Percentiles rank a stretch among this genome's conserved stretches.
These are phyloP conservation scores for Umbilicaria muhlenbergii DNA, from an alignment of 495 filamentous ascomycete species.

Conservation along the genomic window DNA sequence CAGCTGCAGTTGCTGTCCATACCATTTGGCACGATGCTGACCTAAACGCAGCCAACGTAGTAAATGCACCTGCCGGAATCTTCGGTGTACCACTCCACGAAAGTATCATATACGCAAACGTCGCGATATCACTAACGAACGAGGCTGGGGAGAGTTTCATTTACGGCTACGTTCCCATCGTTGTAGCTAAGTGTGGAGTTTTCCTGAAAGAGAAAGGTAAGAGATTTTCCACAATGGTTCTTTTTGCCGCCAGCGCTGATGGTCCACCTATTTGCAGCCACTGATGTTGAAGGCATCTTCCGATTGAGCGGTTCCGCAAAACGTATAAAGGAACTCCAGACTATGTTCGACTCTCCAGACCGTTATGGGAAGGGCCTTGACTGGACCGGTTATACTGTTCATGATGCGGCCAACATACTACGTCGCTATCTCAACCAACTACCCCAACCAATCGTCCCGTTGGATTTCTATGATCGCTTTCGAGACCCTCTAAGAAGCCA, in stretches of 20 bases:
- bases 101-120: constrained; percentile 96
- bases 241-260: background rate
- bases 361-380: constrained; percentile 92
- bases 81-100: constrained; percentile 89
- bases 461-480: constrained; percentile 86
- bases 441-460: constrained; percentile 85
- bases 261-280: constrained; percentile 40
- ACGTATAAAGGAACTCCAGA: constrained; percentile 90
- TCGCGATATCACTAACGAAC: constrained; percentile 90
- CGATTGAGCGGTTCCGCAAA: constrained; percentile 93
- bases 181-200: constrained; percentile 96
- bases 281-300: constrained; percentile 94
- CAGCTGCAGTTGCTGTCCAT: background rate
- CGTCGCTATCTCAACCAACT: constrained; percentile 89
- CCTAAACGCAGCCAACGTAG: background rate
- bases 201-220: constrained; percentile 96
- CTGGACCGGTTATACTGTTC: constrained; percentile 96
- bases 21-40: background rate
- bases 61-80: constrained; percentile 38
- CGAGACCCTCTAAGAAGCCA: constrained; percentile 69
- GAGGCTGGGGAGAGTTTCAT: constrained; percentile 87
- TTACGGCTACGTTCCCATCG: constrained; percentile 97
- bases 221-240: constrained; percentile 12
- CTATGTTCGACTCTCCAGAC: constrained; percentile 85
- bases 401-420: constrained; percentile 95